A percentile compares a stretch with the other conserved stretches of the same genome.
phyloP scores from a whole-genome alignment of 305 asterid species.

The Fraxinus nigra region DNA sequence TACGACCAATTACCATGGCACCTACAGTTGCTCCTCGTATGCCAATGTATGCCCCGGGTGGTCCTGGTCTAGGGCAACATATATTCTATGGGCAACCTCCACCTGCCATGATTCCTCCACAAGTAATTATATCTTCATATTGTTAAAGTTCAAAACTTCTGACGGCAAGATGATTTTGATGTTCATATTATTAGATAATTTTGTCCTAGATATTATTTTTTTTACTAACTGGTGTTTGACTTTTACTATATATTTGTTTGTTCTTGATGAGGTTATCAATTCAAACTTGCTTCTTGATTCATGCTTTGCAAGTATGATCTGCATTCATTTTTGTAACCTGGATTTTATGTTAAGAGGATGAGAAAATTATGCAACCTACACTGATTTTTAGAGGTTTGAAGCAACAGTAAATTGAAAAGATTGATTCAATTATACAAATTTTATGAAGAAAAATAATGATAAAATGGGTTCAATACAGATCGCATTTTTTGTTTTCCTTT shows the following conservation, averaged over 20 bases:
- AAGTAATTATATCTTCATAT: constrained; percentile 40
- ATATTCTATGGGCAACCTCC: constrained; percentile 92
- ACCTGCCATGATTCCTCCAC: constrained; percentile 75
- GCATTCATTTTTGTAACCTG: not conserved
- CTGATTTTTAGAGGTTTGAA: not conserved
- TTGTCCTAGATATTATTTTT: not conserved
- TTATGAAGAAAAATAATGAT: not conserved
- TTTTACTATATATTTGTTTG: not conserved
- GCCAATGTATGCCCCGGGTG: constrained; percentile 81
- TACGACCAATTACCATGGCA: constrained; percentile 74
- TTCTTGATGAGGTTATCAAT: not conserved
- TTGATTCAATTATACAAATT: not conserved
- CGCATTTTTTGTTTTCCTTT: not conserved
- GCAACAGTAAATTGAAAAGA: not conserved
- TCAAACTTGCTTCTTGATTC: not conserved
- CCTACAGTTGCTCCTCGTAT: constrained; percentile 79
- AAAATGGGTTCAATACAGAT: not conserved
- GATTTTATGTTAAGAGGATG: not conserved
- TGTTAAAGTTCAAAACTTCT: not conserved
- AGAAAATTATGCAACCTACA: not conserved
- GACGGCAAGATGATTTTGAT: not conserved
- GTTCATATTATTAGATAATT: not conserved
- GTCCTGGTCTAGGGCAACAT: constrained; percentile 92
- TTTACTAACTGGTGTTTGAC: not conserved
- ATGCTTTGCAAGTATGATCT: not conserved